phyloP scores from a whole-genome alignment of 2,329 filamentous ascomycete species.

The Magnaporthiopsis rhizophila region DNA sequence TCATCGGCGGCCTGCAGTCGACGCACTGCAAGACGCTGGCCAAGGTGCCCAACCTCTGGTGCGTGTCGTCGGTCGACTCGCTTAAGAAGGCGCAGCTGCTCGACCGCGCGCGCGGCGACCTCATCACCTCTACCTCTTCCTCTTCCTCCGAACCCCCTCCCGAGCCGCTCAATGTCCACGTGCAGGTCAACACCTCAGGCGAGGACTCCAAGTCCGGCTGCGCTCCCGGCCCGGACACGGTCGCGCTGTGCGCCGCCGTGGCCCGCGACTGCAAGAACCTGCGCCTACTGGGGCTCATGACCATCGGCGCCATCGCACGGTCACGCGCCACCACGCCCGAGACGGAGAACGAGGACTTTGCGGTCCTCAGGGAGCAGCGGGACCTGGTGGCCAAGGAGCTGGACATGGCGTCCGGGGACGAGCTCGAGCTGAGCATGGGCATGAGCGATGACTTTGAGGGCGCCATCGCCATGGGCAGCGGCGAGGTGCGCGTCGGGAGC shows the following conservation, averaged over 20 bases:
- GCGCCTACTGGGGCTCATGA: conserved; percentile 80
- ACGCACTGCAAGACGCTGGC: conserved; percentile 82
- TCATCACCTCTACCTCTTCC: conserved; percentile 26
- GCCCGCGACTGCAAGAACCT: conserved; percentile 64
- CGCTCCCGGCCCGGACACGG: conserved; percentile 53
- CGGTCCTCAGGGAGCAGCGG: conserved; percentile 57
- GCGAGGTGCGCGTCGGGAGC: conserved; percentile 85
- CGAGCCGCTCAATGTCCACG: conserved; percentile 60
- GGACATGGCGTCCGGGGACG: conserved; percentile 36
- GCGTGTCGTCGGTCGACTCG: conserved; percentile 83
- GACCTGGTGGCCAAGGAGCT: conserved; percentile 61
- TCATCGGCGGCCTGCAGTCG: conserved; percentile 89
- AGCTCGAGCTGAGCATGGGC: conserved; percentile 89
- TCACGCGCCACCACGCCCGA: conserved; percentile 65
- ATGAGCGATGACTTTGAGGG: conserved; percentile 97
- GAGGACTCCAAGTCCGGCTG: conserved; percentile 82
- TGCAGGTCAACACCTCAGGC: conserved; percentile 93
- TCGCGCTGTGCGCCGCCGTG: conserved; percentile 62
- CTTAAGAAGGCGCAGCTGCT: conserved; percentile 80
- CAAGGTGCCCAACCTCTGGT: conserved; percentile 81
- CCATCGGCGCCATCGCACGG: conserved; percentile 88
- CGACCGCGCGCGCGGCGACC: conserved; percentile 63
- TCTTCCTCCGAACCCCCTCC: conserved; percentile 7
- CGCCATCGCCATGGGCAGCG: conserved; percentile 74
- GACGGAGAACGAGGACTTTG: conserved; percentile 88